A percentile compares a stretch with the other conserved stretches of the same genome.
phyloP scores from a whole-genome alignment of 148 eudicot species.

The Vaccinium macrocarpon region DNA sequence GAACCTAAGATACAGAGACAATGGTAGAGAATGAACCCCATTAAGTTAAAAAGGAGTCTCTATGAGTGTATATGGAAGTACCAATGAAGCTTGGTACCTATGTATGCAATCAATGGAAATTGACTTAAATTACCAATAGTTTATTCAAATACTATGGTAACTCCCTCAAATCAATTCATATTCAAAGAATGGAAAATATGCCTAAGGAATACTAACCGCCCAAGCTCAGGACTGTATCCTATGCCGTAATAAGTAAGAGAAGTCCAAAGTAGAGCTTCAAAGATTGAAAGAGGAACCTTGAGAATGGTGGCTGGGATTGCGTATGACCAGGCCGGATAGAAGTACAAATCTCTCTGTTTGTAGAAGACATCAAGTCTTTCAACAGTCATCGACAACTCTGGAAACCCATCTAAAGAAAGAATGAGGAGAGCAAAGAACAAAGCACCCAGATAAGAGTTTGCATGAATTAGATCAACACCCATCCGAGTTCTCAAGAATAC shows the following conservation, averaged over 20 bases:
- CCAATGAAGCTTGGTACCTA: too few species aligned
- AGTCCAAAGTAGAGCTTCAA: constrained; percentile 61
- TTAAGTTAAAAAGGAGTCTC: too few species aligned
- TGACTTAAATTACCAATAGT: too few species aligned
- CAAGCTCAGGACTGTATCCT: constrained; percentile 71
- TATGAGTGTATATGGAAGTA: too few species aligned
- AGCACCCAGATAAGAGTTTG: constrained; percentile 69
- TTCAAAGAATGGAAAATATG: too few species aligned
- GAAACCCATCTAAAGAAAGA: constrained; percentile 61
- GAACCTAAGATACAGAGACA: too few species aligned
- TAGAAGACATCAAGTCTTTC: constrained; percentile 66
- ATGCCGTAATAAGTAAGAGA: constrained; percentile 69
- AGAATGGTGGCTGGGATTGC: constrained; percentile 71
- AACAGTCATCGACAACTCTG: constrained; percentile 65
- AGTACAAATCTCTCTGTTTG: constrained; percentile 76
- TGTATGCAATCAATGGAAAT: too few species aligned
- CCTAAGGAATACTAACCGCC: too few species aligned
- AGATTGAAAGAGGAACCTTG: constrained; percentile 68
- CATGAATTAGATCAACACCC: constrained; percentile 54
- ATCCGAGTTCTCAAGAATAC: constrained; percentile 60
- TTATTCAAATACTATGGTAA: not conserved
- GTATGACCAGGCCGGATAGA: constrained; percentile 93
- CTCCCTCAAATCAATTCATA: not conserved
- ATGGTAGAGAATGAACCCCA: too few species aligned
- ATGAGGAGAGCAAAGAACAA: constrained; percentile 56